Evolutionary conservation across 768 basidiomycete species (phyloP), one percentile per base, ranked within the genome.

Genomic region (Multifurca ochricompacta): DNA sequence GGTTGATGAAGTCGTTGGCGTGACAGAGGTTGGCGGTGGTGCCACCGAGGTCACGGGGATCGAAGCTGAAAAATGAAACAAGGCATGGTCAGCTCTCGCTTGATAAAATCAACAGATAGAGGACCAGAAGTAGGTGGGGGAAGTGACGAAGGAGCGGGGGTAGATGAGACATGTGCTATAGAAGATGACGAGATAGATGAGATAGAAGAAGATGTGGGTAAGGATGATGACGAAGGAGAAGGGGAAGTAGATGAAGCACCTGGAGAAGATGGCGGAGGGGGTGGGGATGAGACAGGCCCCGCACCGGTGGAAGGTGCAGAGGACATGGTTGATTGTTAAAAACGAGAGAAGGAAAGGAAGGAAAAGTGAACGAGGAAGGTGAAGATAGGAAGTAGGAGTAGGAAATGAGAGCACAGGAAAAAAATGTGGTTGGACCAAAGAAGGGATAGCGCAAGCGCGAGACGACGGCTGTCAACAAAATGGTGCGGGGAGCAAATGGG

Each of bases 181-280:
- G 27, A 19, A 23, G 54, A 27, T 9, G 59, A 23, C 27, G 3
- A 9, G 45, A 3, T 23, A 25, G 41, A 35, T n/a, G 56, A 39
- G 0, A 51, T 44, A 16, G 48, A 27, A 13, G 37, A 40, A 7
- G 54, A 42, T 34, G 27, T 25, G 30, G 54, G 32, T 10, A 42
- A 43, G 4, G 53, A 40, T 1, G 40, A 37, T 23, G 58, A 54
- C 3, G 52, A 50, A 21, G 51, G 42, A 6, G 52, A 50, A 21
- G 51, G 42, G 18, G 63, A 47, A 19, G 36, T 52, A 21, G 59
- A 51, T 4, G 52, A 35, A 7, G 62, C 45, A 23, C 44, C 47
- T 31, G 58, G 31, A 3, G 59, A 25, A 31, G 58, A 48, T 28
- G 59, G 19, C 13, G 30, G n/a, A 1, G 49, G n/a, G 28, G 53